Evolutionary conservation across 306 rosid species (phyloP), one percentile per base, ranked within the genome.

Genomic region (Cucurbita ficifolia): DNA sequence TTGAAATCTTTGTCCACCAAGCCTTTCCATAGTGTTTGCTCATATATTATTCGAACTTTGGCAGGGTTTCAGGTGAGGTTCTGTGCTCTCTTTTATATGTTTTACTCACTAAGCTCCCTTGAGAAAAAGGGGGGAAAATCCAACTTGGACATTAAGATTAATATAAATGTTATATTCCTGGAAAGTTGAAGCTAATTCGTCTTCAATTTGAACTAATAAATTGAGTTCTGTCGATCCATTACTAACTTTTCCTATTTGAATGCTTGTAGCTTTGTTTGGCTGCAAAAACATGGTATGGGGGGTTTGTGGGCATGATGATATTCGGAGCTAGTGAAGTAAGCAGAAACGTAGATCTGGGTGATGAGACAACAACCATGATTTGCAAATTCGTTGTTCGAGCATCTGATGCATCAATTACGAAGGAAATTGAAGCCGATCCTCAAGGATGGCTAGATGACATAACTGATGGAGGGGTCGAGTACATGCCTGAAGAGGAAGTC

Each of bases 321-420:
- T 94, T 94, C 70, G 99, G 99, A 79, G 97, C 99, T 53, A 94
- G 99, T 79, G 97, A 94, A 83, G 99, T 94, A 73, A 94, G 99
- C 80, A 86, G 99, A 87, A 91, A 94, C 17, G 85, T 94, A 71
- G 99, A 94, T 83, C 80, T 94, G 81, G 99, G 99, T 49, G 99
- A 94, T 64, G 99, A 94, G 79, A 94, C 97, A 9, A 94, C 99
- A 0, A 86, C 96, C 72, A 94, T 94, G 99, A 39, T 94, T 79
- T 91, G 97, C 87, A 94, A 94, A 82, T 94, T 94, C 55, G 96
- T 94, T 9, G 92, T 94, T 40, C 88, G 99, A 75, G 99, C 96
- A 73, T 94, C 99, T 7, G 97, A 94, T 62, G 88, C 96, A 45
- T 89, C 96, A 16, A 89, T 94, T 70, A 86, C 97, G 0, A 94